phyloP scores from a whole-genome alignment of 768 basidiomycete species.

The Boletus sp. region DNA sequence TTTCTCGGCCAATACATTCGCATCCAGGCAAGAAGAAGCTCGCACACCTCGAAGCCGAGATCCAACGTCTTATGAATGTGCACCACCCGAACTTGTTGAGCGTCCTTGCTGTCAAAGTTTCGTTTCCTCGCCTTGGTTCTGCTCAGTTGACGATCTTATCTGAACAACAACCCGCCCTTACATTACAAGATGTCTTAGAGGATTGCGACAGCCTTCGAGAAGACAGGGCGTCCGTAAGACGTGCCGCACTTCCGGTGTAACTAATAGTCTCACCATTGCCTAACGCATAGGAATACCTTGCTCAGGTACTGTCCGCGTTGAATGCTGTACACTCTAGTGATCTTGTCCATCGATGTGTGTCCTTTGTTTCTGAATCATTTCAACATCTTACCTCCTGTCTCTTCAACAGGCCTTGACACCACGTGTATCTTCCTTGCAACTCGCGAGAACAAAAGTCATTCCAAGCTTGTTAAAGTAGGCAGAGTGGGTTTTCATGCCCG shows the following conservation, averaged over 20 bases:
- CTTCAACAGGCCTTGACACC: slow-evolving; percentile 48
- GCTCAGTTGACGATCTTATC: slow-evolving; percentile 63
- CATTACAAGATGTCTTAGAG: slow-evolving; percentile 69
- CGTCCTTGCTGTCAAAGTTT: slow-evolving; percentile 65
- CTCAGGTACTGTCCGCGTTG: slow-evolving; percentile 67
- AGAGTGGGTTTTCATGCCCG: slow-evolving; percentile 69
- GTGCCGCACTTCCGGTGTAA: background rate
- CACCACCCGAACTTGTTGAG: slow-evolving; percentile 65
- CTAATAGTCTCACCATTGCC: background rate
- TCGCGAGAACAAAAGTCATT: slow-evolving; percentile 45
- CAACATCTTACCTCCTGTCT: background rate
- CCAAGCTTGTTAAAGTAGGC: slow-evolving; percentile 71
- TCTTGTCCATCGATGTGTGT: slow-evolving; percentile 66
- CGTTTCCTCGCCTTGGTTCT: slow-evolving; percentile 45
- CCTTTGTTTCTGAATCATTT: background rate
- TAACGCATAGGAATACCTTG: slow-evolving; percentile 62
- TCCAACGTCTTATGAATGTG: slow-evolving; percentile 55
- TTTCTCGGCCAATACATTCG: background rate
- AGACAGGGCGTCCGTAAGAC: slow-evolving; percentile 60
- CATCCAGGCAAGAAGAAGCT: slow-evolving; percentile 62
- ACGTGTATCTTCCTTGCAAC: slow-evolving; percentile 60
- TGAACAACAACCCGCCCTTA: slow-evolving; percentile 67
- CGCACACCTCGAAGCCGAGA: slow-evolving; percentile 60
- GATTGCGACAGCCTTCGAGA: slow-evolving; percentile 73
- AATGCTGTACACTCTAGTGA: slow-evolving; percentile 62